Conservation (phyloP, 202 grass and related monocot genomes). For the Hordeum pubiflorum region DNA sequence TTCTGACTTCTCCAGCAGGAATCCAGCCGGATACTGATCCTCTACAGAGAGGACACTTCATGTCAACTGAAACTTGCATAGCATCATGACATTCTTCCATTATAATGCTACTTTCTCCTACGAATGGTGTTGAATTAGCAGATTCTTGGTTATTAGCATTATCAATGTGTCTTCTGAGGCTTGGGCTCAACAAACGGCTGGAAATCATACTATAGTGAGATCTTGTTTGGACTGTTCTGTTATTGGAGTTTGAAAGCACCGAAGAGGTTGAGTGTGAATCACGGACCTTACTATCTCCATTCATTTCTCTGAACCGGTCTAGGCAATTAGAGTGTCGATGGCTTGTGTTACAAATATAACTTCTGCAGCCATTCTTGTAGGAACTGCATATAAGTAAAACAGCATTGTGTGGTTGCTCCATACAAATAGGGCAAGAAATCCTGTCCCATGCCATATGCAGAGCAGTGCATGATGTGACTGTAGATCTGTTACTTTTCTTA, state of each 20-base stretch:
- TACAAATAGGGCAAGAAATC: constrained; percentile 94
- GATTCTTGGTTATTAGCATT: constrained; percentile 40
- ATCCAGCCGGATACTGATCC: constrained; percentile 71
- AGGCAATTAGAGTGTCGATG: constrained; percentile 98
- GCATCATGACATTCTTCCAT: constrained; percentile 41
- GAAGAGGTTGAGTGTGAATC: constrained; percentile 58
- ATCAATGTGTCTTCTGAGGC: constrained; percentile 26
- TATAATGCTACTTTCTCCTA: constrained; percentile 33
- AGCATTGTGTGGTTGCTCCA: constrained; percentile 96
- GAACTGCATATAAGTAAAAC: constrained; percentile 87
- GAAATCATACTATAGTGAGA: constrained; percentile 44
- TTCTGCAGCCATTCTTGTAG: constrained; percentile 81
- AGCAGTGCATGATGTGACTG: constrained; percentile 45
- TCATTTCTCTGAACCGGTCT: constrained; percentile 80
- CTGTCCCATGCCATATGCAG: constrained; percentile 94
- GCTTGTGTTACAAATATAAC: constrained; percentile 93
- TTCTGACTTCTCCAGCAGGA: constrained; percentile 70
- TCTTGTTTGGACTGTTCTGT: constrained; percentile 41
- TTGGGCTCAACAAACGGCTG: constrained; percentile 40
- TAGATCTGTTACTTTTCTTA: constrained; percentile 53
- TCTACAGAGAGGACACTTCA: constrained; percentile 87
- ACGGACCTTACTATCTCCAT: constrained; percentile 46
- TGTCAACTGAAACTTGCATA: constrained; percentile 27
- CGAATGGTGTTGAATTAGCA: constrained; percentile 20
- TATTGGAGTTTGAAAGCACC: constrained; percentile 56